Percentiles rank a stretch among this genome's conserved stretches.
Evolutionary conservation across 805 yeast species (phyloP).

Genomic region (Kluyveromyces siamensis): DNA sequence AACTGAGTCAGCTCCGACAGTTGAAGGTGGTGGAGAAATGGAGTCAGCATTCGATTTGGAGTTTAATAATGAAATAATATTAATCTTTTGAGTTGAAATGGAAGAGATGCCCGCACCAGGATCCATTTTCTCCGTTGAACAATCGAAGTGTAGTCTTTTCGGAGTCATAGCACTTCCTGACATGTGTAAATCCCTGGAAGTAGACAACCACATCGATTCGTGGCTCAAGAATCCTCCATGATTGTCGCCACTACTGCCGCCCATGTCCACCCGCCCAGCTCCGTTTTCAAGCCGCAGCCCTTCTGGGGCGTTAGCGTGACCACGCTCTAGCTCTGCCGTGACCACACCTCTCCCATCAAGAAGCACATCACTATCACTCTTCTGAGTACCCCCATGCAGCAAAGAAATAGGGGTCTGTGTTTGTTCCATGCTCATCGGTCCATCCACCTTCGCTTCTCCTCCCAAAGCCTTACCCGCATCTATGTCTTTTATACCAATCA

Average conservation of each 20-base stretch:
- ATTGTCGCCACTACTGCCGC: not conserved
- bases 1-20: slow-evolving; percentile 1
- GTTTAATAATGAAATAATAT: slow-evolving; percentile 21
- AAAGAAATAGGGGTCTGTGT: not conserved
- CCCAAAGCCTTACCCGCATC: not conserved
- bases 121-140: slow-evolving; percentile 16
- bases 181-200: slow-evolving; percentile 1
- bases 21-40: slow-evolving; percentile 5
- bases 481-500: not conserved
- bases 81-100: slow-evolving; percentile 11
- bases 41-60: slow-evolving; percentile 8
- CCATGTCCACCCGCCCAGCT: not conserved
- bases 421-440: not conserved
- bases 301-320: not conserved
- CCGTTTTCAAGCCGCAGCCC: no score
- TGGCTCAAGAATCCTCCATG: not conserved
- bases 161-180: slow-evolving; percentile 14
- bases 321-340: not conserved
- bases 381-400: not conserved
- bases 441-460: not conserved
- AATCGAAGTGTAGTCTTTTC: slow-evolving; percentile 17
- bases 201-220: not conserved
- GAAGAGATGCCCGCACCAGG: slow-evolving; percentile 13
- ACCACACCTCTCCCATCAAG: not conserved
- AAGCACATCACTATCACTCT: not conserved